Percentiles rank a stretch among this genome's conserved stretches.
Evolutionary conservation across 2,329 filamentous ascomycete genomes (phyloP).

Genomic region (Sclerotinia trifoliorum): DNA sequence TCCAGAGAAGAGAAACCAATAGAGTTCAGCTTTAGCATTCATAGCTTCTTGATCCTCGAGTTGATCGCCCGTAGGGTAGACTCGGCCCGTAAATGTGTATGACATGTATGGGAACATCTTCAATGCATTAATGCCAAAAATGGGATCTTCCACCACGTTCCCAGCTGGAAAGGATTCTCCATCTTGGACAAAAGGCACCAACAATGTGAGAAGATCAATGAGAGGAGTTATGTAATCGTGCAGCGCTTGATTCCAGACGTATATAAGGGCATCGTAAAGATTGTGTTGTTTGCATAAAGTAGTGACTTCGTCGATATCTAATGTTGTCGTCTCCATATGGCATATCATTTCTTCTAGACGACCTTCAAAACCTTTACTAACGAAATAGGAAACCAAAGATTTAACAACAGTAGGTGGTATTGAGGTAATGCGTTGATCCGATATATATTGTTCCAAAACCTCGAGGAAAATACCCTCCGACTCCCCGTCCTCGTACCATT

Average conservation of each 20-base stretch:
- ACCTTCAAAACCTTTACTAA: constrained; percentile 69
- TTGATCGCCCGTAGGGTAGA: constrained; percentile 82
- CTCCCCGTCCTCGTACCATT: constrained; percentile 79
- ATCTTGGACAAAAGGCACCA: constrained; percentile 57
- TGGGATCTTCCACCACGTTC: constrained; percentile 57
- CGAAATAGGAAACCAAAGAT: constrained; percentile 78
- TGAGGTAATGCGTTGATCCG: constrained; percentile 70
- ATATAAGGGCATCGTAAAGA: constrained; percentile 92
- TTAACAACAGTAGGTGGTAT: constrained; percentile 85
- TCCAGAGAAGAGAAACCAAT: constrained; percentile 91
- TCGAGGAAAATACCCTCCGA: constrained; percentile 78
- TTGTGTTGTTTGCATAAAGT: constrained; percentile 85
- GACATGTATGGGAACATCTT: constrained; percentile 96
- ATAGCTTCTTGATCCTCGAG: constrained; percentile 71
- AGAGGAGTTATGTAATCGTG: constrained; percentile 88
- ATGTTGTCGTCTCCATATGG: constrained; percentile 81
- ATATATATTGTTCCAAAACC: constrained; percentile 81
- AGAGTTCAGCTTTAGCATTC: constrained; percentile 82
- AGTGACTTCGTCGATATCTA: constrained; percentile 93
- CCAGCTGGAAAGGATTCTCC: constrained; percentile 53
- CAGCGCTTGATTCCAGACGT: constrained; percentile 93
- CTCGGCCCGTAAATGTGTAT: constrained; percentile 81
- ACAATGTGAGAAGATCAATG: constrained; percentile 74
- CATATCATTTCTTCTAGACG: constrained; percentile 93
- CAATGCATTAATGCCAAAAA: constrained; percentile 68